A percentile compares a stretch with the other conserved stretches of the same genome.
phyloP scores from a whole-genome alignment of 2,329 filamentous ascomycete genomes.

The Monosporascus sp. region DNA sequence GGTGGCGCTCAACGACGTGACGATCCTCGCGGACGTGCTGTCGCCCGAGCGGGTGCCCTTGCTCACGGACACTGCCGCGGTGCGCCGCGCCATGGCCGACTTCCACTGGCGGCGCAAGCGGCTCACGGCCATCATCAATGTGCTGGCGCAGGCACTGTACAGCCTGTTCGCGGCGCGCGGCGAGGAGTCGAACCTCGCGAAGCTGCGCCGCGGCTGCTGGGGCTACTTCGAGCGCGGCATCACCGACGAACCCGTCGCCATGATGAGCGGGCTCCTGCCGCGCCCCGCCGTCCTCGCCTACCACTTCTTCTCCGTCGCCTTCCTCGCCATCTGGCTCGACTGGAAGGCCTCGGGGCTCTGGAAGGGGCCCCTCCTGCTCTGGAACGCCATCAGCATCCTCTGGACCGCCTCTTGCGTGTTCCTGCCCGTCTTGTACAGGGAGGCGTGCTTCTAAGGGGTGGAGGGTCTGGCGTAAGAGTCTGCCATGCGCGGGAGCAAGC shows the following conservation, averaged over 20 bases:
- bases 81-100: constrained; percentile 61
- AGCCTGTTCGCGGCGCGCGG: constrained; percentile 70
- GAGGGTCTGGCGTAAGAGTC: not conserved
- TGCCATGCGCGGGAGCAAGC: not conserved
- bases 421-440: constrained; percentile 71
- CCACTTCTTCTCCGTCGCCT: constrained; percentile 92
- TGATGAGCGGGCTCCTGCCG: constrained; percentile 76
- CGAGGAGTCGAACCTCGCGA: constrained; percentile 67
- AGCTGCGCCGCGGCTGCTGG: constrained; percentile 87
- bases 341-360: constrained; percentile 44
- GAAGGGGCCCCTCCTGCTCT: constrained; percentile 58
- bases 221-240: constrained; percentile 77
- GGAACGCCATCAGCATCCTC: constrained; percentile 64
- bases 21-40: constrained; percentile 70
- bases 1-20: constrained; percentile 88
- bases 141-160: constrained; percentile 93
- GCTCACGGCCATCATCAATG: constrained; percentile 86
- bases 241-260: constrained; percentile 71
- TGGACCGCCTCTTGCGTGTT: constrained; percentile 80
- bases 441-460: constrained; percentile 36
- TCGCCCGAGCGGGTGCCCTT: constrained; percentile 61
- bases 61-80: constrained; percentile 60
- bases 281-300: constrained; percentile 73
- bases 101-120: constrained; percentile 89
- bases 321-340: constrained; percentile 74